Base-by-base conservation (phyloP, 73 alveolate genomes). In the Blepharisma japonicum region DNA sequence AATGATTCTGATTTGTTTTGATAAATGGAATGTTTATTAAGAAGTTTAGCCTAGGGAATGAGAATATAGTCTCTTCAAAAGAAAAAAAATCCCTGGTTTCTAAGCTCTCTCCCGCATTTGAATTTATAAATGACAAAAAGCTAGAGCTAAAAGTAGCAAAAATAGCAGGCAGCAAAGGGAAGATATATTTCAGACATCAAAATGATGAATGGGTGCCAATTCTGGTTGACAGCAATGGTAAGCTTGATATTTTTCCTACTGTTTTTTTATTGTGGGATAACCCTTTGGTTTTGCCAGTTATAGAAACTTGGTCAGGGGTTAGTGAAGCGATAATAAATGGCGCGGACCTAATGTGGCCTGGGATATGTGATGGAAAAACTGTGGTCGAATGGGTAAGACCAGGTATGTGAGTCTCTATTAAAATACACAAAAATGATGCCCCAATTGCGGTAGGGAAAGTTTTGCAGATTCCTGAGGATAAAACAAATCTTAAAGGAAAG, bases 301-400 rank as follows among this genome's bases (percentile, higher is more conserved):
- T 61, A 25, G 14, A 18, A 8, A 61, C 23, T 20, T 61, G 74
- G 74, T 25, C 74, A 61, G 49, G 47, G 2, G 74, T 61, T 9
- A 61, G 74, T 5, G 14, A n/a, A 18, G 14, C 14, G 18, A 61
- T 61, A 8, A 61, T 61, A 1, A 61, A 61, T 25, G 74, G 74
- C 5, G 74, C 74, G 2, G 74, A 61, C 47, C 48, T 61, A 9
- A 61, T 61, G 74, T 61, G 74, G 74, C 74, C 74, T 0, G 74
- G 74, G 14, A 39, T 61, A 9, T n/a, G 47, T 14, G 14, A 61
- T 25, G 18, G 18, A 25, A 9, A 14, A 20, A 4, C 14, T 18
- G 23, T 61, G 2, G 4, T 5, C 23, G 6, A 25, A 61, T 20
- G 18, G 11, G 11, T 61, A 1, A 25, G 49, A 5, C 14, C 47